Evolutionary conservation across 345 rosid genomes (phyloP), one percentile per base, ranked within the genome.

Genomic region (Hevea brasiliensis): DNA sequence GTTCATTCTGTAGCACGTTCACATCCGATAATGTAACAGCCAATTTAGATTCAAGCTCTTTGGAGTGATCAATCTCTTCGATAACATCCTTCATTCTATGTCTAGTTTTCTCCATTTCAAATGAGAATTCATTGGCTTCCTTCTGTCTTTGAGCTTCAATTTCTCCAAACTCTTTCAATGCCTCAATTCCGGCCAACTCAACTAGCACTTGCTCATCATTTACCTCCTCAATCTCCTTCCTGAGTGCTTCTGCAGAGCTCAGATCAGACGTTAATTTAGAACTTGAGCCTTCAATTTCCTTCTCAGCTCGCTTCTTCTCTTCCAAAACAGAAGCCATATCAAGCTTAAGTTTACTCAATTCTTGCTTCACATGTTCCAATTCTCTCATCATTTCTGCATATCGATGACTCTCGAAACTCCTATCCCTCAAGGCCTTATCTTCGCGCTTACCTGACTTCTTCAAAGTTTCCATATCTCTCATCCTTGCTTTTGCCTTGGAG

Each of bases 121-220:
- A 69, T 27, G 75, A 61, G 74, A 77, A 85, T 51, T 84, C 86
- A 29, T 68, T 66, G 0, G 70, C 79, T 73, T 88, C 89, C 59
- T 83, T 82, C 35, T 84, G 82, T 68, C 84, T 79, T 68, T 82
- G 75, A 67, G 80, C 87, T 69, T 86, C 82, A 0, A 92, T 85
- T 65, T 83, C 92, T 68, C 70, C 81, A 45, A 40, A 71, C 60
- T 95, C 98, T 65, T 87, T 89, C 84, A 84, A 71, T 53, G 99
- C 98, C 81, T 95, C 97, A 0, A 95, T 89, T 70, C 80, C 74
- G 0, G 98, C 98, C 66, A 95, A 63, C 82, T 95, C 98, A 72
- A 83, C 90, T 14, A 89, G 73, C 78, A 95, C 88, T 73, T 83
- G 90, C 67, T 95, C 98, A 75, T 92, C 99, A 14, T 88, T 87